Evolutionary conservation across 1,284 basidiomycete species (phyloP).

Genomic region (Cystobasidiaceae sp.): DNA sequence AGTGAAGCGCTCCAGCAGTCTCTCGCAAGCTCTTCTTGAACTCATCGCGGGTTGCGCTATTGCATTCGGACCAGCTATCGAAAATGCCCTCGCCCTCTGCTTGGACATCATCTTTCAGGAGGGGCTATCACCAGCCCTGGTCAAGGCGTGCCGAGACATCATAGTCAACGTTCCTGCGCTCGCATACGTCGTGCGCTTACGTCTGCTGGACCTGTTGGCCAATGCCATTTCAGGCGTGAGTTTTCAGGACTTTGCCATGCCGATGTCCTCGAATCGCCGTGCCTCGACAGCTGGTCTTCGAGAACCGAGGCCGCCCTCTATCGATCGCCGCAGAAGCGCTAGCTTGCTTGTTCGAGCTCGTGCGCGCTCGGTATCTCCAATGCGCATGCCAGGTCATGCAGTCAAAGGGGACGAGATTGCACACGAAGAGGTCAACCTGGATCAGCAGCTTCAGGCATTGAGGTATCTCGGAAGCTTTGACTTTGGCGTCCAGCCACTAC

Average conservation of each 20-base stretch:
- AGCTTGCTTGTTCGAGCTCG: conserved; percentile 10
- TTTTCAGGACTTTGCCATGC: conserved; percentile 19
- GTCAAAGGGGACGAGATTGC: background rate
- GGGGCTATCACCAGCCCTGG: conserved; percentile 7
- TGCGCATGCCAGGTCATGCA: background rate
- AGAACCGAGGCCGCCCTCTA: background rate
- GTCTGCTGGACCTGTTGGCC: conserved; percentile 5
- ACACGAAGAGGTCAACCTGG: background rate
- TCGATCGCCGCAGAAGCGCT: conserved; percentile 3
- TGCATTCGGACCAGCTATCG: conserved; percentile 18
- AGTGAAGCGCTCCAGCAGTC: background rate
- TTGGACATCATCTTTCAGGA: conserved; percentile 11
- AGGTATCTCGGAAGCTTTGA: conserved; percentile 1
- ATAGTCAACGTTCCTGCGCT: conserved; percentile 4
- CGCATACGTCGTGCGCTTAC: background rate
- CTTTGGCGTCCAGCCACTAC: conserved; percentile 18
- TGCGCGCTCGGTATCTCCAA: conserved; percentile 11
- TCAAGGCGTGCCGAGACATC: conserved; percentile 1
- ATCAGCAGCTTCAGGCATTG: background rate
- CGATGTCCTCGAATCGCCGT: background rate
- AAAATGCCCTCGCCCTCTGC: conserved; percentile 9
- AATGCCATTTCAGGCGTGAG: background rate
- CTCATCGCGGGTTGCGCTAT: conserved; percentile 11
- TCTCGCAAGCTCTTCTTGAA: conserved; percentile 7
- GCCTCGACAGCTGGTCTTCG: conserved; percentile 3